These are phyloP conservation scores for Platanthera guangdongensis DNA, from an alignment of 106 monocot species.

Conservation along the genomic window DNA sequence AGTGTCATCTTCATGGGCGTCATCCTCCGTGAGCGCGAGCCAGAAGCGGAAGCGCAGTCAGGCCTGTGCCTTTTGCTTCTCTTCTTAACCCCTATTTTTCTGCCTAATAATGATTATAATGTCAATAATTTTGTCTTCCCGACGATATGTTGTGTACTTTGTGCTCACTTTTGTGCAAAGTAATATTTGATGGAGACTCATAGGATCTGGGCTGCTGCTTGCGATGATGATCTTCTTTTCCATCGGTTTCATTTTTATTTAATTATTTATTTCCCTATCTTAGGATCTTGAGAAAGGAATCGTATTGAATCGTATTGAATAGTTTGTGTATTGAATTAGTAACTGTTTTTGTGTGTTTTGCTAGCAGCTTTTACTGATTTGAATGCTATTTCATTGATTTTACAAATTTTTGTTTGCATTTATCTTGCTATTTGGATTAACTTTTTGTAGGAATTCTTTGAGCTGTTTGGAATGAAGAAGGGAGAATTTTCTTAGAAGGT, in stretches of 20 bases:
- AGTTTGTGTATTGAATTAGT: not conserved
- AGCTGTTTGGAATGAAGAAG: not conserved
- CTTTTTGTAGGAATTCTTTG: not conserved
- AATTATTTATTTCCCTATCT: not conserved
- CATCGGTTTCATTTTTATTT: not conserved
- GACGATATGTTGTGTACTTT: not conserved
- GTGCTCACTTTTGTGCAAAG: not conserved
- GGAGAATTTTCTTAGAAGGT: no score
- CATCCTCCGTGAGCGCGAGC: slow-evolving; percentile 13
- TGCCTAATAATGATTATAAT: not conserved
- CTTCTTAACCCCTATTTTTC: not conserved
- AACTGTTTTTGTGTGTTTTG: not conserved
- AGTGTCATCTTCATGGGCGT: slow-evolving; percentile 6
- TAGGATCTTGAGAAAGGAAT: not conserved
- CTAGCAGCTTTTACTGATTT: not conserved
- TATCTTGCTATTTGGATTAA: not conserved
- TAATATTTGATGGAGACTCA: not conserved
- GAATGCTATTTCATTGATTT: not conserved
- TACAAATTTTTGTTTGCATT: not conserved
- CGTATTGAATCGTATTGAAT: not conserved
- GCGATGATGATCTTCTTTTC: not conserved
- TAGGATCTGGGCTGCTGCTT: not conserved
- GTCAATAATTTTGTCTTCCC: not conserved
- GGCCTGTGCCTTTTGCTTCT: slow-evolving; percentile 4
- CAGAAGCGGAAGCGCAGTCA: slow-evolving; percentile 28